phyloP scores from a whole-genome alignment of 2,329 filamentous ascomycete species.

The Claviceps africana region DNA sequence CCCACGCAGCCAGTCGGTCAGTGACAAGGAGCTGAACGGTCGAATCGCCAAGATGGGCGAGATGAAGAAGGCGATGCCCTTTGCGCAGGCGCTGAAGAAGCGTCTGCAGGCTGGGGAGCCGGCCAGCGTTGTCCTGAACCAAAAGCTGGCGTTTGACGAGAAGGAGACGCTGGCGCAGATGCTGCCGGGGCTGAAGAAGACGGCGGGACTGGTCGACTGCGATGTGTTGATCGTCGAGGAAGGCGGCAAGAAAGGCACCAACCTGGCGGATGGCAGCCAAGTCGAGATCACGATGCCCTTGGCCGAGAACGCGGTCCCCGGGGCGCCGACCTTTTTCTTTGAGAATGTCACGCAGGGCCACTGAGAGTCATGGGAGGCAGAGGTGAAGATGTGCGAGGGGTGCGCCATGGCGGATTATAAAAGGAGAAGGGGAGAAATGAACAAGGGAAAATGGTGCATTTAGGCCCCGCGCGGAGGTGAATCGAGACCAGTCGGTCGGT shows the following conservation, averaged over 20 bases:
- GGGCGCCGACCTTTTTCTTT: conserved; percentile 69
- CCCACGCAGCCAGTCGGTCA: conserved; percentile 41
- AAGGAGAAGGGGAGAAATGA: no score
- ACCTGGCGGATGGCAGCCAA: conserved; percentile 37
- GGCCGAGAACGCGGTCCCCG: conserved; percentile 68
- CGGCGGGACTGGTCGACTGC: conserved; percentile 53
- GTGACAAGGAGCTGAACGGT: conserved; percentile 70
- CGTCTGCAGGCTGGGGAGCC: conserved; percentile 59
- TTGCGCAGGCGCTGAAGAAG: conserved; percentile 77
- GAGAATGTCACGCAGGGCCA: conserved; percentile 50
- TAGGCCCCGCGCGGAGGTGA: no score
- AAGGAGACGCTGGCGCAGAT: conserved; percentile 61
- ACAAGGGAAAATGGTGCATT: no score
- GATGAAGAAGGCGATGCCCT: conserved; percentile 98
- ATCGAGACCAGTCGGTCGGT: no score
- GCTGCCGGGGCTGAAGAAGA: conserved; percentile 64
- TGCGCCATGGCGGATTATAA: no score
- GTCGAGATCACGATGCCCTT: conserved; percentile 41
- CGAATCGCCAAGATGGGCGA: conserved; percentile 71
- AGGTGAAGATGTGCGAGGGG: neutral
- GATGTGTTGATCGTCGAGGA: conserved; percentile 61
- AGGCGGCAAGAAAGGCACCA: conserved; percentile 49
- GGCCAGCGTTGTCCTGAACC: conserved; percentile 57
- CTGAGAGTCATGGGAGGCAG: neutral
- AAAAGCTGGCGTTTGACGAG: conserved; percentile 82